These are phyloP conservation scores for Trametes hirsuta DNA, from an alignment of 1,284 basidiomycete genomes.

Conservation along the genomic window DNA sequence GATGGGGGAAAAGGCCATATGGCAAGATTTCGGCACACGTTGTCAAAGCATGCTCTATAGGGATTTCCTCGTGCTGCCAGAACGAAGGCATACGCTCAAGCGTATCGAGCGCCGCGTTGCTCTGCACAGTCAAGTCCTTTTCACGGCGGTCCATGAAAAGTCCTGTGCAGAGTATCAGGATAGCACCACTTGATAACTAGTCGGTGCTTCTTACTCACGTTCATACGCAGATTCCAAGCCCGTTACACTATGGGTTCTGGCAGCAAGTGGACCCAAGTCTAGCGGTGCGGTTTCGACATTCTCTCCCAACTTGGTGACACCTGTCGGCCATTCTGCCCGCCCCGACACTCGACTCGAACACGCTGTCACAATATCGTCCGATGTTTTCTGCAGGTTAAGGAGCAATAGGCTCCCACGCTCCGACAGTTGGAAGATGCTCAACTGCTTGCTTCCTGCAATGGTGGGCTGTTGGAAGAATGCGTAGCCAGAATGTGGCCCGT, in stretches of 20 bases:
- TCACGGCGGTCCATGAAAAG: slow-evolving; percentile 38
- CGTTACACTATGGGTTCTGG: slow-evolving; percentile 46
- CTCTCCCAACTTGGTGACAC: slow-evolving; percentile 44
- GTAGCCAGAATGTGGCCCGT: slow-evolving; percentile 46
- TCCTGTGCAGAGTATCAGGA: slow-evolving; percentile 27
- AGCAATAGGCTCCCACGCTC: slow-evolving; percentile 51
- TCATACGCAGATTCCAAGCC: slow-evolving; percentile 56
- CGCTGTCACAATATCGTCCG: slow-evolving; percentile 8
- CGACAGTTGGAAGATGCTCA: slow-evolving; percentile 51
- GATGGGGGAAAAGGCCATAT: neutral
- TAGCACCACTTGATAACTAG: slow-evolving; percentile 29
- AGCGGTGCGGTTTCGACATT: slow-evolving; percentile 28
- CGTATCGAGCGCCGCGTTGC: slow-evolving; percentile 47
- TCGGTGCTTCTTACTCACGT: slow-evolving; percentile 40
- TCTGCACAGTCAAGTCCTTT: slow-evolving; percentile 35
- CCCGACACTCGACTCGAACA: neutral
- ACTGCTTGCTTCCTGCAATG: slow-evolving; percentile 24
- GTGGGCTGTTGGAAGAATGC: slow-evolving; percentile 45
- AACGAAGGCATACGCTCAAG: slow-evolving; percentile 56
- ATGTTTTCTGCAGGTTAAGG: slow-evolving; percentile 40
- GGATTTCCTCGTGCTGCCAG: slow-evolving; percentile 53
- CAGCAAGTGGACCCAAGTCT: slow-evolving; percentile 50
- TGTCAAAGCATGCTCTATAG: slow-evolving; percentile 58
- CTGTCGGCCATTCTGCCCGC: slow-evolving; percentile 41
- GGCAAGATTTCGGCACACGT: slow-evolving; percentile 41